Percentiles rank a stretch among this genome's conserved stretches.
Evolutionary conservation across 2,329 filamentous ascomycete genomes (phyloP).

Genomic region (Trematosphaeria pertusa): DNA sequence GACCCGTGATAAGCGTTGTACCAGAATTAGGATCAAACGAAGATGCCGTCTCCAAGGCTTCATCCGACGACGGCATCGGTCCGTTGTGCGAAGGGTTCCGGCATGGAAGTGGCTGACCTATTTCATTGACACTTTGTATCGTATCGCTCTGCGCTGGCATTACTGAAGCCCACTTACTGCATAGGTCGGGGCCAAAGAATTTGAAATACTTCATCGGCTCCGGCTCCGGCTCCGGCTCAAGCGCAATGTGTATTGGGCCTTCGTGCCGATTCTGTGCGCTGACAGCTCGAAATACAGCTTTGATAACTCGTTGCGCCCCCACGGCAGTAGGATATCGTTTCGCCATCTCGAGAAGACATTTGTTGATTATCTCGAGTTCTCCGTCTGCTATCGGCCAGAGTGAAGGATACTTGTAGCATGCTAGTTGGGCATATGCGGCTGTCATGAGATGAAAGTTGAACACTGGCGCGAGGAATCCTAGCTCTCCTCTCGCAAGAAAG

Average conservation of each 20-base stretch:
- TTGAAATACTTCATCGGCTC: constrained; percentile 1
- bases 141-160: background rate
- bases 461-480: constrained; percentile 1
- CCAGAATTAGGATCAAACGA: background rate
- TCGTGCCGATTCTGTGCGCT: constrained; percentile 1
- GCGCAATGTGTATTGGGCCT: background rate
- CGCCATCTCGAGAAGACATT: constrained; percentile 3
- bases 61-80: background rate
- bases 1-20: background rate
- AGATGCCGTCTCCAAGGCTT: background rate
- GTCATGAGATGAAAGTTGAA: constrained; percentile 7
- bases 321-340: constrained; percentile 3
- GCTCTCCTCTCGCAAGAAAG: constrained; percentile 2
- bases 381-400: background rate
- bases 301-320: constrained; percentile 3
- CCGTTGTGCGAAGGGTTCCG: background rate
- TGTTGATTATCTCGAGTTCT: constrained; percentile 1
- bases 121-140: no score
- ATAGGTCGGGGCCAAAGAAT: background rate
- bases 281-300: background rate
- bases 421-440: constrained; percentile 3
- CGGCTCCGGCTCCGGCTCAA: constrained; percentile 1
- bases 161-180: background rate
- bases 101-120: no score
- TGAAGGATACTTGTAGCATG: constrained; percentile 1